Conservation (phyloP, 352 stramenopile genomes). For the Phytopythium vexans region DNA sequence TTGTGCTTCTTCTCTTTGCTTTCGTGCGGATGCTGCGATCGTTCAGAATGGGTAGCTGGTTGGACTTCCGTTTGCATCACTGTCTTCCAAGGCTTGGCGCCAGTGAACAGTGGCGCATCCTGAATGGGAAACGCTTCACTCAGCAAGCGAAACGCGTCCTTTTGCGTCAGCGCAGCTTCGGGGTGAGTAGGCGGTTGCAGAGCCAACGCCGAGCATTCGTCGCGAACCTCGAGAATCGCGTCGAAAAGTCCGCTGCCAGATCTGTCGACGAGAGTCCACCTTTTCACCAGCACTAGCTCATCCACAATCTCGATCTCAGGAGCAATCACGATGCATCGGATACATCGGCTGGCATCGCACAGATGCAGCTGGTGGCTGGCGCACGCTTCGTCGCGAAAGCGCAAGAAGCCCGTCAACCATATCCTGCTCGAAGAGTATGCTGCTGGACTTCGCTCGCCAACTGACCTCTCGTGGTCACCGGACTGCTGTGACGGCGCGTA, state of each 20-base stretch:
- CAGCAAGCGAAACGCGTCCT: slow-evolving; percentile 24
- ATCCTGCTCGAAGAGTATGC: too few species aligned
- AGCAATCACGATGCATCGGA: slow-evolving; percentile 37
- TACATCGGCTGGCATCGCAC: slow-evolving; percentile 23
- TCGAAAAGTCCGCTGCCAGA: slow-evolving; percentile 4
- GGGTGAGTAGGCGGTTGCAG: not conserved
- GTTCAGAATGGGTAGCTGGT: not conserved
- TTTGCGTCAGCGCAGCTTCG: slow-evolving; percentile 8
- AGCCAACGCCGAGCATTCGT: slow-evolving; percentile 10
- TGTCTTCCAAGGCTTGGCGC: slow-evolving; percentile 18
- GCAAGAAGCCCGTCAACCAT: slow-evolving; percentile 51
- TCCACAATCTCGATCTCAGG: slow-evolving; percentile 31
- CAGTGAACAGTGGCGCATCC: slow-evolving; percentile 48
- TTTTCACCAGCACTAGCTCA: slow-evolving; percentile 55
- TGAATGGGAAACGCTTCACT: slow-evolving; percentile 24
- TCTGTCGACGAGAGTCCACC: slow-evolving; percentile 47
- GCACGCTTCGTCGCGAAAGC: slow-evolving; percentile 19
- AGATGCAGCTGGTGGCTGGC: slow-evolving; percentile 22
- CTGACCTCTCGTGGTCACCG: too few species aligned
- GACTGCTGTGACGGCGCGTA: too few species aligned
- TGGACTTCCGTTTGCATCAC: not conserved
- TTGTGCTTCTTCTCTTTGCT: slow-evolving; percentile 24
- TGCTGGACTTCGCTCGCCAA: too few species aligned
- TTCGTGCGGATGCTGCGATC: not conserved
- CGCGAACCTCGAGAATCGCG: slow-evolving; percentile 43